These are phyloP conservation scores for Boletus subparvulus DNA, from an alignment of 768 basidiomycete genomes.

Conservation along the genomic window DNA sequence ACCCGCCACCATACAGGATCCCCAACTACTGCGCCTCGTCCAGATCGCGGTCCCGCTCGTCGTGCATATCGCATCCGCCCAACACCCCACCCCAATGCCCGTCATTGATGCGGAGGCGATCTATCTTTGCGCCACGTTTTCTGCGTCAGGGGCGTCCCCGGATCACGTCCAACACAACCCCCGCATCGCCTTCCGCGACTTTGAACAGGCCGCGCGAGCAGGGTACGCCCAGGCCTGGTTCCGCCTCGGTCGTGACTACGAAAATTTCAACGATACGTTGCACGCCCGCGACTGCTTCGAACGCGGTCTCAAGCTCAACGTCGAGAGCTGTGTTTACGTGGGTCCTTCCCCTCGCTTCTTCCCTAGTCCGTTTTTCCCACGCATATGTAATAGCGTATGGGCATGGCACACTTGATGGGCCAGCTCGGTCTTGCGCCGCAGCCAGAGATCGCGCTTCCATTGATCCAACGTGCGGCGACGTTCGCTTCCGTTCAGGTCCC, in stretches of 20 bases:
- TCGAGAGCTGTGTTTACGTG: constrained; percentile 62
- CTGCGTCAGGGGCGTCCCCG: constrained; percentile 70
- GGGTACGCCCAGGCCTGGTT: constrained; percentile 89
- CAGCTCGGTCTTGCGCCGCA: constrained; percentile 68
- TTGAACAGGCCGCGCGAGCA: constrained; percentile 76
- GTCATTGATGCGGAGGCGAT: constrained; percentile 65
- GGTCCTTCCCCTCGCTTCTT: not conserved
- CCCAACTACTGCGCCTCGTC: constrained; percentile 56
- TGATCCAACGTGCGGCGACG: constrained; percentile 76
- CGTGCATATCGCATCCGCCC: constrained; percentile 50
- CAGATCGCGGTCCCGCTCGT: constrained; percentile 66
- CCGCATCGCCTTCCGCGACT: constrained; percentile 83
- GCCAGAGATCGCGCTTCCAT: constrained; percentile 58
- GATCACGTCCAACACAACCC: constrained; percentile 64
- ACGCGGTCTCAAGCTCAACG: constrained; percentile 69
- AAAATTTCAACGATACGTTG: constrained; percentile 71
- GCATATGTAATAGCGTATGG: constrained; percentile 62
- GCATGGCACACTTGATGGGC: constrained; percentile 88
- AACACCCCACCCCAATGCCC: constrained; percentile 37
- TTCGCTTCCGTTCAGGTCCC: constrained; percentile 73
- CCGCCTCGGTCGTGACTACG: constrained; percentile 87
- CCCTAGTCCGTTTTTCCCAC: constrained; percentile 8
- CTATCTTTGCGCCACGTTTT: constrained; percentile 75
- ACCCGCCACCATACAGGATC: constrained; percentile 56
- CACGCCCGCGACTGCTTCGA: constrained; percentile 87